Base-by-base conservation (phyloP, 2,329 filamentous ascomycete species). In the Daldinia sp. region DNA sequence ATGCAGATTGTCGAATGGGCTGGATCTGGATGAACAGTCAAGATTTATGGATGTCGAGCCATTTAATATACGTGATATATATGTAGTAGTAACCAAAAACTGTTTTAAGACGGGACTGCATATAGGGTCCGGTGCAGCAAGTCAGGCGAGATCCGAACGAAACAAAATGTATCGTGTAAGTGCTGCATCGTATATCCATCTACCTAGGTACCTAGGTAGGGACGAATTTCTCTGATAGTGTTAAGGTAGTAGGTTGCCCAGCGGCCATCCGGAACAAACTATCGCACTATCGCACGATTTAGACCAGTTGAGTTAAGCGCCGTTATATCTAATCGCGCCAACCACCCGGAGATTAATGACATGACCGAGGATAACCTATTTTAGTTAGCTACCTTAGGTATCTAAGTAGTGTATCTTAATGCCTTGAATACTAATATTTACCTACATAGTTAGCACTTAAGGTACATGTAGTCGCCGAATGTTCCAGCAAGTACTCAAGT, bases 1-100 rank as follows among this genome's bases (percentile, higher is more conserved):
- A 35, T 63, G 62, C 65, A 70, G 68, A 70, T 70, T 68, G 57
- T 71, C 66, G 69, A 69, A 63, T 64, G 63, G 69, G 66, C 69
- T 71, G 63, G 69, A 71, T 69, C 69, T 62, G 60, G 48, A 57
- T 42, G 53, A 61, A 64, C 39, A 50, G 54, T 44, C 33, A 60
- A 60, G 37, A 61, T 62, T 48, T 28, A 68, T 42, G 55, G 51
- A n/a, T 13, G 62, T 63, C 63, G 61, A 69, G 42, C 65, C 66
- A 69, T 69, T 33, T 48, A 71, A 66, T 69, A 69, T 67, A 51
- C 26, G 33, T 51, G 10, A 7, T 35, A 66, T 69, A 69, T 67
- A 51, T 33, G 28, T 51, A 51, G 46, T 51, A 51, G 46, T 12
- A 51, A 33, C 28, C 13, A 33, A 67, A 23, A 10, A 51, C 12